Evolutionary conservation across 192 early-diverging fungal species (phyloP), one percentile per base, ranked within the genome.

Genomic region (Backusella sp.): DNA sequence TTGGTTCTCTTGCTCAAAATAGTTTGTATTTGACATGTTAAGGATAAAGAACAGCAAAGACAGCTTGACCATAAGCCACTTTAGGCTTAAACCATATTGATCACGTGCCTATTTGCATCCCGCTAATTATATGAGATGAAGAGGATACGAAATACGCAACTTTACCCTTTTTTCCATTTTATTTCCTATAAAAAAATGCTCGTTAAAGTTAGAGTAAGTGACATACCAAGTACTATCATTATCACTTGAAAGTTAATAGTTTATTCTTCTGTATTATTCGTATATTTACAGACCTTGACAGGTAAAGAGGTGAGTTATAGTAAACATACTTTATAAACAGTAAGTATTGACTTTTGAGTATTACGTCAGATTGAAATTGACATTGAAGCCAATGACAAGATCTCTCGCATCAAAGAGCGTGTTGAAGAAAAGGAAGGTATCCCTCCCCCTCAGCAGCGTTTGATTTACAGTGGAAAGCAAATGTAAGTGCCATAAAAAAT

Each of bases 401-500:
- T 96, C 82, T 84, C 90, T 42, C 85, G 93, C 46, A 93, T 99
- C 85, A 98, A 98, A 84, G 91, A 98, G 75, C 85, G 90, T 73
- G 91, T 99, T 53, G 95, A 98, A 76, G 96, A 96, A 83, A 97
- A 97, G 85, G 96, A 98, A 80, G 98, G 97, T 70, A 99, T 99
- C 73, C 97, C 98, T 6, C 97, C 97, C 34, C 87, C 91, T 19
- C 98, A 99, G 82, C 98, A 99, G 77, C 90, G 97, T 80, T 83
- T 99, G 44, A 99, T 98, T 85, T 96, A 92, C 77, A 88, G 92
- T 72, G 97, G 97, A 72, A 96, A 95, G 85, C 97, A 98, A 88
- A 91, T 98, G 92, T 96, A 87, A 83, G 86, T 59, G 8, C 49
- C 23, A 26, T 41, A 30, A 52, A 30, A 28, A 35, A n/a, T 0